Conservation (phyloP, 1,139 yeast genomes). For the Lodderomyces beijingensis region DNA sequence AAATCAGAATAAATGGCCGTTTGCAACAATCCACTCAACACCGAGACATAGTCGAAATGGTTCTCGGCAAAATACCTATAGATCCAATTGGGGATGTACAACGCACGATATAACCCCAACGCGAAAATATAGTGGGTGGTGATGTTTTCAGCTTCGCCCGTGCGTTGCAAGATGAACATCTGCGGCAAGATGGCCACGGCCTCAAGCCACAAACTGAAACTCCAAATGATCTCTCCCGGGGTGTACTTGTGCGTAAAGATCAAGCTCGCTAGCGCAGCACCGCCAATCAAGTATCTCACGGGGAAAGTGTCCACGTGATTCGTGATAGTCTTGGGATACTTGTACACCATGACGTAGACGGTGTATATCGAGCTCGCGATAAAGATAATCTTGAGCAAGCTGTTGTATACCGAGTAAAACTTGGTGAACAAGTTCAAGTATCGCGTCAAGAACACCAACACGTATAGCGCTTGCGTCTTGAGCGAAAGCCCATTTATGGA, state of each 20-base stretch:
- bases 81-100: constrained; percentile 92
- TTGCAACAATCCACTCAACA: constrained; percentile 79
- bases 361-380: constrained; percentile 73
- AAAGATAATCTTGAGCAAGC: constrained; percentile 76
- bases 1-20: constrained; percentile 89
- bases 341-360: constrained; percentile 62
- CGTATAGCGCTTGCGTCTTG: constrained; percentile 82
- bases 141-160: constrained; percentile 83
- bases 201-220: constrained; percentile 83
- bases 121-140: constrained; percentile 94
- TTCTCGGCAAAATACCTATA: constrained; percentile 74
- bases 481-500: constrained; percentile 83
- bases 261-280: constrained; percentile 56
- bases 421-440: constrained; percentile 66
- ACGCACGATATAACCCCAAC: constrained; percentile 80
- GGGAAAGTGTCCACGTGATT: constrained; percentile 68
- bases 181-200: constrained; percentile 91
- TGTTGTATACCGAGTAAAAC: constrained; percentile 67
- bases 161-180: constrained; percentile 79
- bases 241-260: constrained; percentile 66
- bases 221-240: constrained; percentile 63
- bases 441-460: constrained; percentile 72
- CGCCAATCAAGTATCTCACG: constrained; percentile 64
- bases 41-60: constrained; percentile 65
- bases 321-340: constrained; percentile 54